Evolutionary conservation across 2,329 filamentous ascomycete species (phyloP).

Genomic region (Hypoxylon sp.): DNA sequence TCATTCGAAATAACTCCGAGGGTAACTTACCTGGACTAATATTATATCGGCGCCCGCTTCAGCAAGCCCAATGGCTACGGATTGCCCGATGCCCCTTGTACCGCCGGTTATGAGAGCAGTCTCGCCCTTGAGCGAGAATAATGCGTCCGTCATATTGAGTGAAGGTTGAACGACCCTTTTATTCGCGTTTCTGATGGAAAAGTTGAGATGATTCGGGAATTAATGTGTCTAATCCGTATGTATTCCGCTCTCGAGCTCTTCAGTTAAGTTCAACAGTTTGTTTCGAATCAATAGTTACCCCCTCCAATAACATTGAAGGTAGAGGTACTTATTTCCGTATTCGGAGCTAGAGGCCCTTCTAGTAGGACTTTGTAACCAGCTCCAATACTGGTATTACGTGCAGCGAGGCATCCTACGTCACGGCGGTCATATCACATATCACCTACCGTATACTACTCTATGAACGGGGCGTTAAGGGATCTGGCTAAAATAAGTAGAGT

Average conservation of each 20-base stretch:
- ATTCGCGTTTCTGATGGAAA: not conserved
- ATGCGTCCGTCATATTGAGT: constrained; percentile 43
- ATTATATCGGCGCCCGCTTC: constrained; percentile 72
- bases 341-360: constrained; percentile 31
- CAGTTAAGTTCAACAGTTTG: constrained; percentile 10
- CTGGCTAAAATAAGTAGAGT: constrained; percentile 31
- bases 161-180: not conserved
- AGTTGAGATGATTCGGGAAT: not conserved
- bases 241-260: not conserved
- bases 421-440: not conserved
- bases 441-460: constrained; percentile 1
- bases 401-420: constrained; percentile 3
- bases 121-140: constrained; percentile 70
- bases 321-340: constrained; percentile 22
- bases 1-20: not conserved
- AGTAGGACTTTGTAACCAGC: not conserved
- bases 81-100: constrained; percentile 71
- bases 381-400: not conserved
- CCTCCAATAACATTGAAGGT: constrained; percentile 5
- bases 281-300: constrained; percentile 12
- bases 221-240: not conserved
- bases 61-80: constrained; percentile 70
- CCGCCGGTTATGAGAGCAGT: constrained; percentile 71
- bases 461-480: constrained; percentile 6
- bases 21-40: constrained; percentile 64